Base-by-base conservation (phyloP, 1,139 yeast species). In the Pichia sp. region DNA sequence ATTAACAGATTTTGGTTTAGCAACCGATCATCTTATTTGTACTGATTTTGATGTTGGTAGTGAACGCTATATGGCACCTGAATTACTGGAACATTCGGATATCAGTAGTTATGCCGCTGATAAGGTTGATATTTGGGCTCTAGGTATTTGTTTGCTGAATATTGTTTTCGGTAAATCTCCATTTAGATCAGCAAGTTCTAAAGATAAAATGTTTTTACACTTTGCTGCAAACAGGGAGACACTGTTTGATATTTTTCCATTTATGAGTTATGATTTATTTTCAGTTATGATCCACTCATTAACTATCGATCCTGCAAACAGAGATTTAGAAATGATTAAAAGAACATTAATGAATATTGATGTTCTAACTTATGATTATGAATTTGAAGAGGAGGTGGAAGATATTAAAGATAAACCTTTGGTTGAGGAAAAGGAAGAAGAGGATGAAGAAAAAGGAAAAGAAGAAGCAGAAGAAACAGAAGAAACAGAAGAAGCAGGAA, bases 41-140 rank as follows among this genome's bases (percentile, higher is more conserved):
- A 66, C 76, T 36, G 97, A 90, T 58, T 86, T 89, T 62, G 96
- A 90, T 53, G 86, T 90, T 48, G 98, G 98, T 25, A 81, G 92
- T 41, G 97, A 90, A 64, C 73, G 97, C 50, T 92, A 92, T 64
- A 92, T 92, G 98, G 96, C 97, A 0, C 98, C 98, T 0, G 98
- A 92, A 61, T 69, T 90, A 45, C 78, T 84, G 58, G 87, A 82
- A 55, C 64, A 65, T 46, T 64, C 69, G 26, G 73, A 76, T 43
- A 69, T 78, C 41, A 76, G 75, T 36, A 70, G 73, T 39, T 92
- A 92, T 63, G 87, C 85, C 58, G 92, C 97, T 22, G 80, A 84
- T 26, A 85, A 86, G 64, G 86, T 86, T 42, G 98, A 92, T 66
- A 72, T 90, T 47, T 92, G 98, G 98, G 82, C 97, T 1, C 68